phyloP scores from a whole-genome alignment of 768 basidiomycete species.

The Neoboletus subvelutipes region DNA sequence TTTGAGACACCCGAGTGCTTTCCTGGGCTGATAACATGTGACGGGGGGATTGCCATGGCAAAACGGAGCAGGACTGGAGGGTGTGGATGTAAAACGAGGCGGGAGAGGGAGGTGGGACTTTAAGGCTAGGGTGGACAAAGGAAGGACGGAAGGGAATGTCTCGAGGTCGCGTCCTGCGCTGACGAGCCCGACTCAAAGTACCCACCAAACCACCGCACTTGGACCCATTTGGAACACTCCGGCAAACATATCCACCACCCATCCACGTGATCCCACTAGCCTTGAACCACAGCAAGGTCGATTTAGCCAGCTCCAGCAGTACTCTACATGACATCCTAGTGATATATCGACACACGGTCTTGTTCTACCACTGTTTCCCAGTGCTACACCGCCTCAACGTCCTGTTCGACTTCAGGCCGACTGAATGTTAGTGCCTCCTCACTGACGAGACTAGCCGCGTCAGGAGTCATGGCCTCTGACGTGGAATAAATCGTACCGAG shows the following conservation, averaged over 20 bases:
- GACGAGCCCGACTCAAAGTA: slow-evolving; percentile 28
- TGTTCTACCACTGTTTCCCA: not conserved
- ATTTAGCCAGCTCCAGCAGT: slow-evolving; percentile 1
- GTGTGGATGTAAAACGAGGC: not conserved
- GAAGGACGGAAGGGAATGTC: slow-evolving; percentile 14
- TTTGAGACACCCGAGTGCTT: slow-evolving; percentile 43
- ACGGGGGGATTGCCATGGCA: slow-evolving; percentile 26
- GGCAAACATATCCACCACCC: slow-evolving; percentile 5
- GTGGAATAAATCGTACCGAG: slow-evolving; percentile 1
- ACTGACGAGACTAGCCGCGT: not conserved
- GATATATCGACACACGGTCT: not conserved
- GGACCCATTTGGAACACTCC: slow-evolving; percentile 33
- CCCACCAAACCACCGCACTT: slow-evolving; percentile 19
- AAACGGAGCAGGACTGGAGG: not conserved
- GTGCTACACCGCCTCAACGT: not conserved
- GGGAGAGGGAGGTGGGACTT: not conserved
- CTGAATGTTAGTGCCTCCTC: not conserved
- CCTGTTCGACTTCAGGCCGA: not conserved
- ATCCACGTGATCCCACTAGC: slow-evolving; percentile 25
- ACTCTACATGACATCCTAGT: not conserved
- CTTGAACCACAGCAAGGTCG: not conserved
- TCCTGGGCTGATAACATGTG: slow-evolving; percentile 21
- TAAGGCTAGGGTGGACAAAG: slow-evolving; percentile 10
- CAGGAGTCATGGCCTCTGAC: not conserved
- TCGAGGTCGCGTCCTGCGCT: slow-evolving; percentile 39